Evolutionary conservation across 768 basidiomycete genomes (phyloP).

Genomic region (Mycena galericulata): DNA sequence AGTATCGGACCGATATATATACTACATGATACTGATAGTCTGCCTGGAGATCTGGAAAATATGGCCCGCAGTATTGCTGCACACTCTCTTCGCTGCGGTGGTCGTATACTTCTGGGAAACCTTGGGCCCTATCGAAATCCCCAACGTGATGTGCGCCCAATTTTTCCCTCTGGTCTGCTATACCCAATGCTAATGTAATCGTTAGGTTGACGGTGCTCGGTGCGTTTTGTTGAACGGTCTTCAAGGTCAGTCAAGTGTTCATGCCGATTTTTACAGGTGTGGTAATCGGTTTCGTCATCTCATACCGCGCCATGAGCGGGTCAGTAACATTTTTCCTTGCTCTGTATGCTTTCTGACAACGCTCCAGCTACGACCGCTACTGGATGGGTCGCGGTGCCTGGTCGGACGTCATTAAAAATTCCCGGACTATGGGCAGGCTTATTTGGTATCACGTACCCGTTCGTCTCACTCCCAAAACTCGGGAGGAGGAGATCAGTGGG

Average conservation of each 20-base stretch:
- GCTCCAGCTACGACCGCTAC: slow-evolving; percentile 68
- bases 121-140: slow-evolving; percentile 58
- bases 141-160: slow-evolving; percentile 56
- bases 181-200: too few species aligned
- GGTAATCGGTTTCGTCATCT: slow-evolving; percentile 73
- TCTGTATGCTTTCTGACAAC: background rate
- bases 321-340: slow-evolving; percentile 39
- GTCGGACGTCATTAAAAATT: slow-evolving; percentile 67
- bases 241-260: background rate
- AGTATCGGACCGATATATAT: too few species aligned
- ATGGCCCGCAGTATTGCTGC: slow-evolving; percentile 75
- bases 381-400: slow-evolving; percentile 68
- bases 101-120: slow-evolving; percentile 1
- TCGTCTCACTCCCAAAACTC: slow-evolving; percentile 54
- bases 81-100: slow-evolving; percentile 67
- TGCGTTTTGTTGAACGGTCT: slow-evolving; percentile 39
- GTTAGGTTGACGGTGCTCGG: slow-evolving; percentile 65
- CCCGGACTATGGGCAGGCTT: slow-evolving; percentile 62
- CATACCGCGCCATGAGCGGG: slow-evolving; percentile 73
- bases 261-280: slow-evolving; percentile 49
- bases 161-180: too few species aligned
- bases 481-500: slow-evolving; percentile 50
- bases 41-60: slow-evolving; percentile 64
- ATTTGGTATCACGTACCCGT: slow-evolving; percentile 75
- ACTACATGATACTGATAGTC: background rate